A percentile compares a stretch with the other conserved stretches of the same genome.
phyloP scores from a whole-genome alignment of 106 monocot species.

The Allium fistulosum region DNA sequence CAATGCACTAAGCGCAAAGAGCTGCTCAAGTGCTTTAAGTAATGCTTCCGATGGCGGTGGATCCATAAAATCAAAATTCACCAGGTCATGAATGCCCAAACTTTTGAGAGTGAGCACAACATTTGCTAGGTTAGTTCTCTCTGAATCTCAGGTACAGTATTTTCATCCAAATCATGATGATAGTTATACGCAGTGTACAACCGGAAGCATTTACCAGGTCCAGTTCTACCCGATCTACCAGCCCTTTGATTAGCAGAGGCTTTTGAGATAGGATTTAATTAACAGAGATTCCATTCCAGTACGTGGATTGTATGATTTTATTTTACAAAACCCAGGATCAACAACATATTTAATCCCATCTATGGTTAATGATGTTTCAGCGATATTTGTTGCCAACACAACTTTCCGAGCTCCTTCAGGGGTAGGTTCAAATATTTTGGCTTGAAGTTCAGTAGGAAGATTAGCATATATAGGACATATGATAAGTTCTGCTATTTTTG shows the following conservation, averaged over 20 bases:
- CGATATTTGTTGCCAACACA: constrained; percentile 89
- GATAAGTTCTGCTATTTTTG: constrained; percentile 77
- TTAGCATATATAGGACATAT: constrained; percentile 95
- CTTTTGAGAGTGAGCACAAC: constrained; percentile 90
- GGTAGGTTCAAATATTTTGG: constrained; percentile 80
- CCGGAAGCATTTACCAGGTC: constrained; percentile 88
- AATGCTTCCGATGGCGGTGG: constrained; percentile 90
- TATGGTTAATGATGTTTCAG: constrained; percentile 94
- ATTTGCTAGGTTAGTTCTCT: constrained; percentile 88
- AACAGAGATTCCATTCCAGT: constrained; percentile 91
- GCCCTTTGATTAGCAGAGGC: constrained; percentile 95
- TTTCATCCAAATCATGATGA: constrained; percentile 81
- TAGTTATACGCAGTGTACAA: constrained; percentile 89
- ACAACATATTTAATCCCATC: constrained; percentile 94
- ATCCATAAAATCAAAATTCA: constrained; percentile 96
- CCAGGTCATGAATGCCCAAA: constrained; percentile 78
- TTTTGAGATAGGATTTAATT: constrained; percentile 78
- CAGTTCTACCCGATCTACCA: constrained; percentile 92
- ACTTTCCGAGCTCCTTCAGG: constrained; percentile 82
- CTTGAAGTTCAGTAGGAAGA: constrained; percentile 84
- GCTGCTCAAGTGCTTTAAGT: constrained; percentile 74
- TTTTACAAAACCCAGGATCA: constrained; percentile 90
- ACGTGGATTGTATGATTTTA: constrained; percentile 84
- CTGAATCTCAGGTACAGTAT: constrained; percentile 87
- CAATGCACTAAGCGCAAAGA: constrained; percentile 79